A percentile compares a stretch with the other conserved stretches of the same genome.
phyloP scores from a whole-genome alignment of 106 monocot genomes.

The Iris macrosiphon region DNA sequence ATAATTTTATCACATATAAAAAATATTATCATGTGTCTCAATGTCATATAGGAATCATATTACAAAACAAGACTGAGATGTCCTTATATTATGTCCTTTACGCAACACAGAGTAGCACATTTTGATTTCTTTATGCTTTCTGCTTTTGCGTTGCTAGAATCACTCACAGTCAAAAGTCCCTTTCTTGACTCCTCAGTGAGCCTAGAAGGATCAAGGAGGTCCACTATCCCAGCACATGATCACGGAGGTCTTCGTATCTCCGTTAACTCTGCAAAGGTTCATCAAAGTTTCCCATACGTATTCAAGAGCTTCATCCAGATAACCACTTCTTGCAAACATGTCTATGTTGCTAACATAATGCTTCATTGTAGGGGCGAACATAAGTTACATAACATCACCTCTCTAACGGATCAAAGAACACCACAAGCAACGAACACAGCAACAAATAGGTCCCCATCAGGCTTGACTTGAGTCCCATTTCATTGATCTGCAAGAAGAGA shows the following conservation, averaged over 20 bases:
- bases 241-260: conserved; percentile 60
- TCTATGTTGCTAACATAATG: conserved; percentile 54
- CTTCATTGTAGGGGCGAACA: conserved; percentile 51
- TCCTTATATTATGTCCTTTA: too few relatives aligned
- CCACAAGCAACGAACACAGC: conserved; percentile 55
- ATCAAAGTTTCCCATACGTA: conserved; percentile 88
- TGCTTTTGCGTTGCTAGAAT: conserved; percentile 45
- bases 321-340: conserved; percentile 76
- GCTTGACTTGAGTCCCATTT: conserved; percentile 46
- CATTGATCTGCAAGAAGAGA: conserved; percentile 50
- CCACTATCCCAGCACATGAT: conserved; percentile 66
- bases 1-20: too few relatives aligned
- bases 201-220: conserved; percentile 40
- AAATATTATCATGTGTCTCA: too few relatives aligned
- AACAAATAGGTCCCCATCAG: conserved; percentile 48
- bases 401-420: conserved; percentile 64
- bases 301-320: conserved; percentile 75
- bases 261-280: conserved; percentile 66
- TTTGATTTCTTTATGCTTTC: conserved; percentile 44
- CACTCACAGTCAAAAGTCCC: conserved; percentile 56
- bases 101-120: too few relatives aligned
- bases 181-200: conserved; percentile 38
- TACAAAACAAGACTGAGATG: too few relatives aligned
- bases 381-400: conserved; percentile 72
- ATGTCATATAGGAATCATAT: too few relatives aligned